Percentiles rank a stretch among this genome's conserved stretches.
Evolutionary conservation across 108 stramenopile genomes (phyloP).

Genomic region (Nannochloropsis oceanica): DNA sequence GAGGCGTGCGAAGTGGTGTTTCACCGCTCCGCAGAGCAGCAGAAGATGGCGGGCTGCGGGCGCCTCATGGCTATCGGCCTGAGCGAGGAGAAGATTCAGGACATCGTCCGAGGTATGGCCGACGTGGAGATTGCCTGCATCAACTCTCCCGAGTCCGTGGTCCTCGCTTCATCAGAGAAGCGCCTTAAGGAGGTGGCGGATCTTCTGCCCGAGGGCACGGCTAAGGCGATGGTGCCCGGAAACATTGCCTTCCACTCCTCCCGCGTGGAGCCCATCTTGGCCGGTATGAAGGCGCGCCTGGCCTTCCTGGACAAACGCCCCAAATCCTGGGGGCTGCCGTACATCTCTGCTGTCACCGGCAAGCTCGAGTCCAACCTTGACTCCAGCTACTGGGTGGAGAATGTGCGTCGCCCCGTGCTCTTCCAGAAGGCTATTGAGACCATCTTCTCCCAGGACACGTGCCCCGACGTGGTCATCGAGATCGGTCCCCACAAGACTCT

Average conservation of each 20-base stretch:
- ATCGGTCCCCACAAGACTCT: neutral
- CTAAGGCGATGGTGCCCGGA: neutral
- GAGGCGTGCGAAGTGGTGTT: conserved; percentile 4
- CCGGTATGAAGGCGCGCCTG: neutral
- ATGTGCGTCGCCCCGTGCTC: neutral
- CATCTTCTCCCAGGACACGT: neutral
- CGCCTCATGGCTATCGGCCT: neutral
- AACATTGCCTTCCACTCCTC: neutral
- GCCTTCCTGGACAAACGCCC: neutral
- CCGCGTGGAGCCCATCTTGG: neutral
- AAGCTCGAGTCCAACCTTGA: neutral
- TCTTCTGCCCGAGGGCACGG: neutral
- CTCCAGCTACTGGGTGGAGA: neutral
- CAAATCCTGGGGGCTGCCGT: neutral
- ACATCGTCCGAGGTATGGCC: neutral
- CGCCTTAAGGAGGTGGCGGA: neutral
- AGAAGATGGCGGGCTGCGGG: neutral
- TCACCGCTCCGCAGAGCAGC: neutral
- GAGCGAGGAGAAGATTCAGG: neutral
- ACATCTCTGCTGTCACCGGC: neutral
- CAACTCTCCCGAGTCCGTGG: neutral
- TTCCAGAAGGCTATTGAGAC: neutral
- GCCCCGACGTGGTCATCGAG: neutral
- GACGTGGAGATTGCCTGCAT: neutral
- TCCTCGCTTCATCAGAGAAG: neutral